Conservation (phyloP, 2,329 filamentous ascomycete genomes). For the Ascochyta lentis region DNA sequence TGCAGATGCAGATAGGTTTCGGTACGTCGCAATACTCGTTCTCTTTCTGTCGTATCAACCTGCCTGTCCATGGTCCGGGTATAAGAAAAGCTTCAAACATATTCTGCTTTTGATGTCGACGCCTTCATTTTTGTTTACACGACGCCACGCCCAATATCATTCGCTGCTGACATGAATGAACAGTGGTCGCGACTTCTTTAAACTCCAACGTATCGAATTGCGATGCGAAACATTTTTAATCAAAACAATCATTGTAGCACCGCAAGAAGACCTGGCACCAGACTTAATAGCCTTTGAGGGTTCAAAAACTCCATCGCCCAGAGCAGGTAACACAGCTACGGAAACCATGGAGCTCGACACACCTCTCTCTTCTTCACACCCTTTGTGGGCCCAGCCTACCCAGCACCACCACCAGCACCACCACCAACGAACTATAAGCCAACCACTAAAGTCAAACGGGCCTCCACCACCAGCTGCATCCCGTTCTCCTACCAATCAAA, state of each 20-base stretch:
- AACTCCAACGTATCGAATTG: constrained; percentile 48
- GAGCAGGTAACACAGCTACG: constrained; percentile 11
- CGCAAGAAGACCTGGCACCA: constrained; percentile 31
- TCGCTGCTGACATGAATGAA: neutral
- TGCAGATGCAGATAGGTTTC: constrained; percentile 34
- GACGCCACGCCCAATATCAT: neutral
- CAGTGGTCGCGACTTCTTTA: constrained; percentile 50
- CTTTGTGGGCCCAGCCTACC: constrained; percentile 26
- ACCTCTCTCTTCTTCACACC: constrained; percentile 14
- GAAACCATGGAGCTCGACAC: constrained; percentile 41
- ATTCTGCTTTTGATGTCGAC: neutral
- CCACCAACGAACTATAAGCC: constrained; percentile 19
- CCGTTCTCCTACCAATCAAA: constrained; percentile 22
- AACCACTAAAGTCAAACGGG: constrained; percentile 14
- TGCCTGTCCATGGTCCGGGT: neutral
- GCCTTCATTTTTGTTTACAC: neutral
- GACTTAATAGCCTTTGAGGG: constrained; percentile 28
- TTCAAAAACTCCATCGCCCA: constrained; percentile 26
- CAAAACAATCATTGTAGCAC: constrained; percentile 35
- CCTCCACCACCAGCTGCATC: constrained; percentile 20
- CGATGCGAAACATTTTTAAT: constrained; percentile 41
- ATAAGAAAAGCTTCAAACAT: neutral
- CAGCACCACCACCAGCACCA: constrained; percentile 25
- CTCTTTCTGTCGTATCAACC: neutral
- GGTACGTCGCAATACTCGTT: constrained; percentile 37